Conservation (phyloP, 192 early-diverging fungal genomes). For the Tieghemiomyces parasiticus region DNA sequence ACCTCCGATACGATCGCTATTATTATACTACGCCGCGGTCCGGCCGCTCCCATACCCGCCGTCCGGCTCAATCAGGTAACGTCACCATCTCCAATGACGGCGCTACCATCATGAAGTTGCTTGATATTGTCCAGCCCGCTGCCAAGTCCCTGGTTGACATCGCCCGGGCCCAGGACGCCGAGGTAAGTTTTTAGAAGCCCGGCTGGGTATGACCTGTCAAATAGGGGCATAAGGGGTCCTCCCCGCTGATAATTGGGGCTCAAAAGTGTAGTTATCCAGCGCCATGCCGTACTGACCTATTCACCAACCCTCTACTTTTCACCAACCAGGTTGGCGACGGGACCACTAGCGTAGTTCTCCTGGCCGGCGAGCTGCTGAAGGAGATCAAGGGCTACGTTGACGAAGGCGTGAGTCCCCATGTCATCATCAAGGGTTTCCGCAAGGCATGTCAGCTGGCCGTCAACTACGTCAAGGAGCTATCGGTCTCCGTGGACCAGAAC, state of each 20-base stretch:
- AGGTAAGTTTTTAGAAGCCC: conserved; percentile 29
- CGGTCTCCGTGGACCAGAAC: conserved; percentile 67
- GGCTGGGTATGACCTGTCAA: too few relatives aligned
- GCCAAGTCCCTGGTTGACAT: conserved; percentile 98
- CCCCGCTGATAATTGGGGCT: too few relatives aligned
- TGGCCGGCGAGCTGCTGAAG: conserved; percentile 94
- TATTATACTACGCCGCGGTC: too few relatives aligned
- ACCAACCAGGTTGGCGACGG: conserved; percentile 86
- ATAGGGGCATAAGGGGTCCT: too few relatives aligned
- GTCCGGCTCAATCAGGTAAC: too few relatives aligned
- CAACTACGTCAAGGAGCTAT: conserved; percentile 85
- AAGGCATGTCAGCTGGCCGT: conserved; percentile 83
- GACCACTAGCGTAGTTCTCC: conserved; percentile 91
- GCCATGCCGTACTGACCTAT: too few relatives aligned
- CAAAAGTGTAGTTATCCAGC: too few relatives aligned
- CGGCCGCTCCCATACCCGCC: too few relatives aligned
- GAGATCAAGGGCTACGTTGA: conserved; percentile 88
- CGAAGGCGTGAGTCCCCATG: conserved; percentile 87
- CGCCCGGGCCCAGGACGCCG: conserved; percentile 94
- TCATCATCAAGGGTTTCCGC: conserved; percentile 90
- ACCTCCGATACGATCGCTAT: too few relatives aligned
- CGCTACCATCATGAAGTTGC: conserved; percentile 93
- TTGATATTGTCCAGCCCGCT: conserved; percentile 97
- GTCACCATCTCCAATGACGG: conserved; percentile 99
- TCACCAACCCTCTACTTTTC: too few relatives aligned